Percentiles rank a stretch among this genome's conserved stretches.
These are phyloP conservation scores for Drechslerella coelobrocha DNA, from an alignment of 2,329 filamentous ascomycete species.

Conservation along the genomic window DNA sequence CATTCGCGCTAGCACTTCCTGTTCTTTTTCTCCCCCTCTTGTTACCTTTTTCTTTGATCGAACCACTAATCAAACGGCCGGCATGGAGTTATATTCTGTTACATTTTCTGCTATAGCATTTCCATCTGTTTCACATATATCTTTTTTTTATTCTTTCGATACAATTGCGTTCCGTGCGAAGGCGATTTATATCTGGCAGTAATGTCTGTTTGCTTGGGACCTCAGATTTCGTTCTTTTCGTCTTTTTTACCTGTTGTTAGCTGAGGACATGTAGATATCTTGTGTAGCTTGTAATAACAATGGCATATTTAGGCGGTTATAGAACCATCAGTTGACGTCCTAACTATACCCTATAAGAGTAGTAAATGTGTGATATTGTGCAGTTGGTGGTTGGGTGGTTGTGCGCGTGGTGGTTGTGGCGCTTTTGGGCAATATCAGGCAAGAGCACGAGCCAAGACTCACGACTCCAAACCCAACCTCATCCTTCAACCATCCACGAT, in stretches of 20 bases:
- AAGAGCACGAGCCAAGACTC: neutral
- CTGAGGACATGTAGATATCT: constrained; percentile 36
- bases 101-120: constrained; percentile 16
- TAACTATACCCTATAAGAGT: no score
- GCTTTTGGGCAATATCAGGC: neutral
- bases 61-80: constrained; percentile 13
- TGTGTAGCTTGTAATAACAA: neutral
- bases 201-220: constrained; percentile 23
- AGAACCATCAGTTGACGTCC: neutral
- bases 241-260: neutral
- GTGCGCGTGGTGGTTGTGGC: neutral
- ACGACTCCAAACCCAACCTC: neutral
- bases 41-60: constrained; percentile 12
- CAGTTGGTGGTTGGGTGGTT: no score
- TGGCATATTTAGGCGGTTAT: neutral
- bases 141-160: constrained; percentile 5
- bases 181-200: constrained; percentile 3
- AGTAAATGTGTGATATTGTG: no score
- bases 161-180: no score
- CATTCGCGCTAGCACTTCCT: constrained; percentile 14
- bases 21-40: constrained; percentile 17
- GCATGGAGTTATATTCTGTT: constrained; percentile 48
- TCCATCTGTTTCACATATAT: constrained; percentile 14
- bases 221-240: constrained; percentile 17
- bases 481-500: constrained; percentile 37